phyloP scores from a whole-genome alignment of 225 moss, liverwort and hornwort species.

The Polytrichum formosum region DNA sequence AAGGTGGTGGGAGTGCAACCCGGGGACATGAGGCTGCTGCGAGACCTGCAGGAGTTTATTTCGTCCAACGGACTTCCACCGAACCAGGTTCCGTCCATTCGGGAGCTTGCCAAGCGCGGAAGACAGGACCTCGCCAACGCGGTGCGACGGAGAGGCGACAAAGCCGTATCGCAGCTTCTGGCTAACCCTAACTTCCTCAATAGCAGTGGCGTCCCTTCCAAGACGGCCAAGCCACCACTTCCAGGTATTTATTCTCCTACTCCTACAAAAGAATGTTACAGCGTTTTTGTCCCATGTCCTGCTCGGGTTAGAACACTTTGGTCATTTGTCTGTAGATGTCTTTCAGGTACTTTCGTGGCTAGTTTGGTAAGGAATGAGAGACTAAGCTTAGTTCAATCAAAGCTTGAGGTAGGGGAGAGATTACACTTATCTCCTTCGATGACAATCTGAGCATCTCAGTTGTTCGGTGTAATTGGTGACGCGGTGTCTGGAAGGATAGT shows the following conservation, averaged over 20 bases:
- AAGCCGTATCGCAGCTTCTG: constrained; percentile 68
- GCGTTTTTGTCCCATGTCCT: not conserved
- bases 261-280: not conserved
- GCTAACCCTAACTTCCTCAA: constrained; percentile 55
- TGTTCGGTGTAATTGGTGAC: no score
- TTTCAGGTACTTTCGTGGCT: no score
- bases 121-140: constrained; percentile 89
- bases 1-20: constrained; percentile 38
- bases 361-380: no score
- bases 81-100: constrained; percentile 71
- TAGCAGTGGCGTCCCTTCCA: constrained; percentile 14
- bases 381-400: no score
- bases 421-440: no score
- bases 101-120: constrained; percentile 61
- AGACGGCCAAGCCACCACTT: constrained; percentile 8
- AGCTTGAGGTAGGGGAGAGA: no score
- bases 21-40: constrained; percentile 65
- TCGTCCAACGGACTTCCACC: constrained; percentile 57
- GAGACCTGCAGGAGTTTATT: constrained; percentile 74
- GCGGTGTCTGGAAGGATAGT: no score
- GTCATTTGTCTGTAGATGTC: no score
- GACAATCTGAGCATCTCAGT: no score
- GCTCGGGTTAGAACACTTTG: no score
- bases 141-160: constrained; percentile 80
- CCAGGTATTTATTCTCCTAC: constrained; percentile 27